Base-by-base conservation (phyloP, 306 rosid genomes). In the Quercus suber region DNA sequence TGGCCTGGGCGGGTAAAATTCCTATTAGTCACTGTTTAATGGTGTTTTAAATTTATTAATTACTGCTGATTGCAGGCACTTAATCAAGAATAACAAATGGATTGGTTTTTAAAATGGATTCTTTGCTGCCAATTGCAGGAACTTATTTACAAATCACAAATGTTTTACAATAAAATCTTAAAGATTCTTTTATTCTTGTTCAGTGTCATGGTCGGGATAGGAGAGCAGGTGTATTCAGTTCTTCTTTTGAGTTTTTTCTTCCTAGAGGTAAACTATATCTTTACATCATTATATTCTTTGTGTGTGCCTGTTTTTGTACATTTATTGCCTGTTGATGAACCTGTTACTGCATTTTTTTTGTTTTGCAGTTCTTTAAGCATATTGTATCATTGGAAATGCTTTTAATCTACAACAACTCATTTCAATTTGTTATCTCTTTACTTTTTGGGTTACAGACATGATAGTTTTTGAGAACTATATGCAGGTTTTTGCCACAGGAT, bases 401-500 rank as follows among this genome's bases (percentile, higher is more conserved):
- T 78, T 71, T 76, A 14, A 73, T 76, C 76, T 76, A 23, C 56
- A 73, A 71, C 53, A 56, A 75, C 21, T 52, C 3, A 12, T 25
- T 77, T 70, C 79, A 13, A 25, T 78, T 28, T 18, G 13, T 78
- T 69, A 37, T 70, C 25, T 82, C 59, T 78, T 73, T 53, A 8
- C 12, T 30, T 74, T 30, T 35, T 75, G 31, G 23, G 61, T 79
- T 51, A 79, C 82, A 21, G 56, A 68, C 75, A 76, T 80, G 21
- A 74, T 79, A 73, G 75, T 81, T 78, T 80, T 76, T 76, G 76
- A 43, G 63, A 81, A 73, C 70, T 76, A 74, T 78, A 74, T 83
- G 82, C 92, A 92, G 97, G 93, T 86, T 77, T 90, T 78, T 84
- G 91, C 92, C 77, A 89, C 90, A 35, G 99, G 95, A n/a, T 88